Conservation (phyloP, 352 stramenopile genomes). For the Pythium pectinolyticum region DNA sequence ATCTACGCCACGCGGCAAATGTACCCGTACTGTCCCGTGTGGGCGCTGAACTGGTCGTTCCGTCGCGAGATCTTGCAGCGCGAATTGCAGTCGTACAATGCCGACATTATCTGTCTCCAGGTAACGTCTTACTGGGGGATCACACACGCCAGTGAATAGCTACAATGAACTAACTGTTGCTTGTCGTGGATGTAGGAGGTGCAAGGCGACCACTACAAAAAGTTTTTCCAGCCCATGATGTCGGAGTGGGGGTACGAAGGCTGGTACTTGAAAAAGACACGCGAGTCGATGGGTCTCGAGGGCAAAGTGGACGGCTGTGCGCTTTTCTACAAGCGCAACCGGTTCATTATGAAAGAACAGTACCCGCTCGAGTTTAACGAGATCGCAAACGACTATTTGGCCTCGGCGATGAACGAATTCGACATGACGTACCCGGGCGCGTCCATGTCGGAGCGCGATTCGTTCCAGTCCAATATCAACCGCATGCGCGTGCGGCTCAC, state of each 20-base stretch:
- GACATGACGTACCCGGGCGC: conserved; percentile 74
- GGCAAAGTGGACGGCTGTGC: conserved; percentile 98
- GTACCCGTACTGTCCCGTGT: conserved; percentile 97
- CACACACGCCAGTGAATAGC: not conserved
- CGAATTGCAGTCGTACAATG: conserved; percentile 90
- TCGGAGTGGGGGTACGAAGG: conserved; percentile 95
- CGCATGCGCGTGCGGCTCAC: conserved; percentile 88
- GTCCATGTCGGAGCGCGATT: conserved; percentile 59
- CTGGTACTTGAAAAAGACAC: conserved; percentile 98
- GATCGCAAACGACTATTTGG: conserved; percentile 72
- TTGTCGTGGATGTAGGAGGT: conserved; percentile 89
- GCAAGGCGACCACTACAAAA: conserved; percentile 98
- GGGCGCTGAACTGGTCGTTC: conserved; percentile 97
- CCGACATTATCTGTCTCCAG: conserved; percentile 97
- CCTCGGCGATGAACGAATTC: conserved; percentile 69
- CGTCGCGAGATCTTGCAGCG: conserved; percentile 88
- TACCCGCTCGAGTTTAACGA: conserved; percentile 99
- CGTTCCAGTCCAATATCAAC: conserved; percentile 32
- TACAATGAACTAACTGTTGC: not conserved
- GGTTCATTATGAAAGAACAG: conserved; percentile 87
- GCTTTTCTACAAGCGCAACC: conserved; percentile 96
- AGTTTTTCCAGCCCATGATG: conserved; percentile 95
- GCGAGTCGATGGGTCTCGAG: conserved; percentile 95
- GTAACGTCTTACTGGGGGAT: conserved; percentile 15
- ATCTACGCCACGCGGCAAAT: conserved; percentile 91